phyloP scores from a whole-genome alignment of 2,329 filamentous ascomycete genomes.

The Fusarium marasasianum region DNA sequence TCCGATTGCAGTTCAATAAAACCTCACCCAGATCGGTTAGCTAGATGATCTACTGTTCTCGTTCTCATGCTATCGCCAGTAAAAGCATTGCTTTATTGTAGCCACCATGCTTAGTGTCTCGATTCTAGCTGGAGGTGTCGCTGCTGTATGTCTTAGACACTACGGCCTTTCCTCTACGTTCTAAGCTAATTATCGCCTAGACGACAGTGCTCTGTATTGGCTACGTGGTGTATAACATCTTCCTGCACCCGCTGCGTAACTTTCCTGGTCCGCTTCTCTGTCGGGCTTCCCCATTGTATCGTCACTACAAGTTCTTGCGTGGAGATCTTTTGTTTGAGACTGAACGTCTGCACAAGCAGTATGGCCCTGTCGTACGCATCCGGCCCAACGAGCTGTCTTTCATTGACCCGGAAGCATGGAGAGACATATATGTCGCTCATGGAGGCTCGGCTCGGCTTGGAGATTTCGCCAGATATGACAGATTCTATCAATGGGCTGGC shows the following conservation, averaged over 20 bases:
- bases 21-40: background rate
- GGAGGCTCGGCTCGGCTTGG: background rate
- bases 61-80: background rate
- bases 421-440: background rate
- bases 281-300: background rate
- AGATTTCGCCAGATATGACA: background rate
- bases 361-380: background rate
- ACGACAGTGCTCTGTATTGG: background rate
- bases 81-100: background rate
- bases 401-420: background rate
- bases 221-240: background rate
- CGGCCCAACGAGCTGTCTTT: background rate
- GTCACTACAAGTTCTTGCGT: background rate
- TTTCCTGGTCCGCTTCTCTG: background rate
- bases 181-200: background rate
- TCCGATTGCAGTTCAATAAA: background rate
- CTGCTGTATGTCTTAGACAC: background rate
- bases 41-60: background rate
- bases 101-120: background rate
- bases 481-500: background rate
- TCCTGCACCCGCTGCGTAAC: background rate
- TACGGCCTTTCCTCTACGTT: background rate
- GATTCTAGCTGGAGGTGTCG: background rate
- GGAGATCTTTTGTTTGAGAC: background rate
- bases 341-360: background rate